Evolutionary conservation across 2,329 filamentous ascomycete genomes (phyloP).

Genomic region (Penicillium sp.): DNA sequence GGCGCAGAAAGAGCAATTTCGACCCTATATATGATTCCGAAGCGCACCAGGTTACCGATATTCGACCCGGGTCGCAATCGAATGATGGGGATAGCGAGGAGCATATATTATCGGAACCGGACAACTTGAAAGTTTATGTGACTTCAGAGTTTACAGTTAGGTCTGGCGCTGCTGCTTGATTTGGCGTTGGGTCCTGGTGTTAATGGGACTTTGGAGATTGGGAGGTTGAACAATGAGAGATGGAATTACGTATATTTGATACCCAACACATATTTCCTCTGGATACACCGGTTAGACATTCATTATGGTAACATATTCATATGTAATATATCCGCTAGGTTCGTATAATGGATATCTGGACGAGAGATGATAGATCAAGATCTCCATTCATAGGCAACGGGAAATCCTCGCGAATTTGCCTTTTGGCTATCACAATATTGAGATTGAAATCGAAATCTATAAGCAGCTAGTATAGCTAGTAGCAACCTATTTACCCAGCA

Average conservation of each 20-base stretch:
- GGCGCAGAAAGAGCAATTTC: not conserved
- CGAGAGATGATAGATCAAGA: not conserved
- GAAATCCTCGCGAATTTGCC: not conserved
- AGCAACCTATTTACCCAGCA: not conserved
- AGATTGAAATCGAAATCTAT: constrained; percentile 7
- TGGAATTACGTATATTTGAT: not conserved
- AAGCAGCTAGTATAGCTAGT: not conserved
- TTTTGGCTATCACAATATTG: not conserved
- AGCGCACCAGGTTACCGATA: not conserved
- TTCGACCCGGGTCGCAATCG: not conserved
- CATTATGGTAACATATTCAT: not conserved
- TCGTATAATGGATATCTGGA: not conserved
- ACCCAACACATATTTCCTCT: not conserved
- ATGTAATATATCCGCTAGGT: not conserved
- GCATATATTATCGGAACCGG: not conserved
- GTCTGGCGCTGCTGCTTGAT: not conserved
- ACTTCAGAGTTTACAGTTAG: not conserved
- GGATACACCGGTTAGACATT: not conserved
- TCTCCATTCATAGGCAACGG: not conserved
- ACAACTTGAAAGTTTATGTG: not conserved
- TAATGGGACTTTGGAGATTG: not conserved
- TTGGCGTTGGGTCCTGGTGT: not conserved
- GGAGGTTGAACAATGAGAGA: not conserved
- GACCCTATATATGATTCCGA: not conserved
- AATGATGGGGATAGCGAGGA: not conserved